Base-by-base conservation (phyloP, 108 stramenopile genomes). In the Cyclotella sp. region DNA sequence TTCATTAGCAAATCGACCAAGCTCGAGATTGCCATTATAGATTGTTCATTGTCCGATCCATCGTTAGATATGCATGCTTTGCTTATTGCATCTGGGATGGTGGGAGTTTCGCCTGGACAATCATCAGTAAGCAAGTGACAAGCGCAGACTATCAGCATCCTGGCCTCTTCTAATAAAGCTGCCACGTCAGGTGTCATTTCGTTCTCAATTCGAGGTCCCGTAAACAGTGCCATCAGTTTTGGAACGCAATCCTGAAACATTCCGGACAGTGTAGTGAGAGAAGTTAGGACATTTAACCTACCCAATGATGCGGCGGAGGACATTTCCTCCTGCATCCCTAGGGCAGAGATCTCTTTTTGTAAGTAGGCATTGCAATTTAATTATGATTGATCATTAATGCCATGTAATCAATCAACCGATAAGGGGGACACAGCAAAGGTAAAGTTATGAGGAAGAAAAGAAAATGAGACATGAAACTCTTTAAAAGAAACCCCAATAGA, bases 71-170 rank as follows among this genome's bases (percentile, higher is more conserved):
- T 39, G 76, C 90, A 91, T 41, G 85, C 81, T n/a, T 71, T 51
- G 1, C 90, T 12, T 26, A 93, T 82, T 12, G 89, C 55, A 46
- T 84, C 83, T 21, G 92, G 95, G 58, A 93, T 90, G 5, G 81
- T 72, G 21, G 88, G 89, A 40, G 91, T 86, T 77, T 96, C 95
- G 16, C 92, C 95, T 1, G 45, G 69, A 61, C 86, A 90, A 42
- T 93, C 91, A 71, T 96, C 95, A 15, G 95, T 96, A 45, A 96
- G 71, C 44, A 96, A 76, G 66, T 92, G 86, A 0, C 90, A 81
- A 24, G 87, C 70, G 75, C 86, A 92, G 58, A 93, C 30, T 12
- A 87, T 83, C 68, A 92, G 63, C 49, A 93, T 67, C 60, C 95
- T 78, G n/a, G 90, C 89, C 84, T 96, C 86, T 68, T 96, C 94